Percentiles rank a stretch among this genome's conserved stretches.
Evolutionary conservation across 2,329 filamentous ascomycete species (phyloP).

Genomic region (Alternaria incomplexa): DNA sequence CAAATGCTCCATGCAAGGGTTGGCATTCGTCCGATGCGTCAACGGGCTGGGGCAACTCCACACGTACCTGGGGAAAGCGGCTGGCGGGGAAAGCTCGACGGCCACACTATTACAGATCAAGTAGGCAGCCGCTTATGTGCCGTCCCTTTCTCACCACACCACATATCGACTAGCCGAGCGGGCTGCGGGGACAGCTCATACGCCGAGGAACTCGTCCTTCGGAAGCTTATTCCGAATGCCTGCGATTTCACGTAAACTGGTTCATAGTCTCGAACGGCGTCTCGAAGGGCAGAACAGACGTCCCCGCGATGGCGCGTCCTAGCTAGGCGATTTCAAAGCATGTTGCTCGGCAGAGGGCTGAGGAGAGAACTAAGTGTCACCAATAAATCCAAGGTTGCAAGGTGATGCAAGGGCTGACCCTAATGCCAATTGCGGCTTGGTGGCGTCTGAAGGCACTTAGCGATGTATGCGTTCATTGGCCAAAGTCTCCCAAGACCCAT

Average conservation of each 20-base stretch:
- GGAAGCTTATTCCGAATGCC: fast-evolving
- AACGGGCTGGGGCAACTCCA: not conserved
- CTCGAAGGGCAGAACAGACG: not conserved
- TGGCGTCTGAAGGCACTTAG: not conserved
- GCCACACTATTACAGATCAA: not conserved
- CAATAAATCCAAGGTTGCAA: not conserved
- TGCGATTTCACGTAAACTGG: not conserved
- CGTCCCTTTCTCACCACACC: not conserved
- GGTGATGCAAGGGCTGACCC: slow-evolving; percentile 10
- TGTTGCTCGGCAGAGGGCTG: not conserved
- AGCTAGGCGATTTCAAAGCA: not conserved
- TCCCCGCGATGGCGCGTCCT: not conserved
- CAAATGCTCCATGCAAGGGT: not conserved
- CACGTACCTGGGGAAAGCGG: not conserved
- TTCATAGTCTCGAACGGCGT: not conserved
- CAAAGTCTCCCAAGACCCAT: not conserved
- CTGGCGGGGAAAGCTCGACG: not conserved
- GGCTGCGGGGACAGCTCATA: not conserved
- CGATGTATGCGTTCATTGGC: not conserved
- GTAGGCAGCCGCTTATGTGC: slow-evolving; percentile 1
- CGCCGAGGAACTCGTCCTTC: not conserved
- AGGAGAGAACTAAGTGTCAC: not conserved
- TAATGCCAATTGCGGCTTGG: not conserved
- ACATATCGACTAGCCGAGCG: not conserved
- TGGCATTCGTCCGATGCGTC: not conserved